phyloP scores from a whole-genome alignment of 768 basidiomycete genomes.

The Boletus tylopilopsis region DNA sequence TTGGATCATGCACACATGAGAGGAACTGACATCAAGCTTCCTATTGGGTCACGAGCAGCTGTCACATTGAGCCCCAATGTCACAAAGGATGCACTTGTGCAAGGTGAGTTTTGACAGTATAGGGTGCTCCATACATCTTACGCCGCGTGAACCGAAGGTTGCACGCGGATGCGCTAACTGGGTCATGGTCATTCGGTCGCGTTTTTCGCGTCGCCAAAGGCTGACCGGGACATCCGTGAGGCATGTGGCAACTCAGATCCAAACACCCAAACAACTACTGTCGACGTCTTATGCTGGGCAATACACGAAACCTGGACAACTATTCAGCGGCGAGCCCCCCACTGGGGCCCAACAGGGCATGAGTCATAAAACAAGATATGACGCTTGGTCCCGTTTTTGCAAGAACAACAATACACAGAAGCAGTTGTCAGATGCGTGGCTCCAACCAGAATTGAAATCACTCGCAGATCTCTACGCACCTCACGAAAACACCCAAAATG shows the following conservation, averaged over 20 bases:
- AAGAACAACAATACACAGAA: background rate
- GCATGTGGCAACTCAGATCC: conserved; percentile 6
- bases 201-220: conserved; percentile 42
- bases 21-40: too few relatives aligned
- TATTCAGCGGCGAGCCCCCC: background rate
- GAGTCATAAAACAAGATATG: background rate
- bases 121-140: too few relatives aligned
- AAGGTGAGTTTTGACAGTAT: too few relatives aligned
- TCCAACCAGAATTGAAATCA: background rate
- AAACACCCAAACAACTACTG: background rate
- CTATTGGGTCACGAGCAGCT: too few relatives aligned
- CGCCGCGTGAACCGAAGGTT: conserved; percentile 31
- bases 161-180: conserved; percentile 49
- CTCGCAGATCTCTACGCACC: background rate
- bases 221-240: conserved; percentile 34
- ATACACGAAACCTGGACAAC: conserved; percentile 39
- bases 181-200: conserved; percentile 43
- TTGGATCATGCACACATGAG: too few relatives aligned
- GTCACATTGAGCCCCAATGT: too few relatives aligned
- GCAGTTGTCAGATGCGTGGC: background rate
- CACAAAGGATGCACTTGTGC: too few relatives aligned
- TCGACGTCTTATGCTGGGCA: conserved; percentile 40
- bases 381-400: background rate
- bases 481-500: background rate
- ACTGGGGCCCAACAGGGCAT: conserved; percentile 23